Percentiles rank a stretch among this genome's conserved stretches.
These are phyloP conservation scores for Sarocladium kiliense DNA, from an alignment of 2,329 filamentous ascomycete species.

Conservation along the genomic window DNA sequence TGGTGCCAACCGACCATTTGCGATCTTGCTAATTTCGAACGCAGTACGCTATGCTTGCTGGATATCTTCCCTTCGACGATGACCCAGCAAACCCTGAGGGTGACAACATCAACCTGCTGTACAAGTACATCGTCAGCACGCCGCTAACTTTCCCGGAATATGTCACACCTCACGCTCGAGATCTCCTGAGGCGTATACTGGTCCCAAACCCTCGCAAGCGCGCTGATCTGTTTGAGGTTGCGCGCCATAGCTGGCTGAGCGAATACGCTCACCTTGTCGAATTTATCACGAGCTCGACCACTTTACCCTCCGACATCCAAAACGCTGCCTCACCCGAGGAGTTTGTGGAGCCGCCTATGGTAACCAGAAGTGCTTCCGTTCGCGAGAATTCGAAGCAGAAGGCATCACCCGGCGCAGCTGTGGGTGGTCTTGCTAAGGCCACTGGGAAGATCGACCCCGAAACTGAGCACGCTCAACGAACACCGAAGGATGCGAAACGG, in stretches of 20 bases:
- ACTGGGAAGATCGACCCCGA: slow-evolving; percentile 69
- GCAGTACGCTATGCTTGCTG: slow-evolving; percentile 98
- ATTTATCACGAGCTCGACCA: slow-evolving; percentile 94
- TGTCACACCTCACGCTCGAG: slow-evolving; percentile 91
- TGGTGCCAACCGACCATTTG: too few relatives aligned
- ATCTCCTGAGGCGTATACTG: slow-evolving; percentile 85
- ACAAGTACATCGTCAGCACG: slow-evolving; percentile 98
- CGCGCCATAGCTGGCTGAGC: slow-evolving; percentile 94
- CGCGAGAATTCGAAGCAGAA: slow-evolving; percentile 76
- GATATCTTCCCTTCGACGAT: slow-evolving; percentile 96
- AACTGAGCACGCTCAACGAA: slow-evolving; percentile 49
- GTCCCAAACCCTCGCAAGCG: slow-evolving; percentile 93
- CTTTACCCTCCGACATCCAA: slow-evolving; percentile 77
- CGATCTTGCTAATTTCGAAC: slow-evolving; percentile 14
- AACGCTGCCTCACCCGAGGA: slow-evolving; percentile 63
- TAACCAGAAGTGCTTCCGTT: slow-evolving; percentile 87
- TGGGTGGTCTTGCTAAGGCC: slow-evolving; percentile 65
- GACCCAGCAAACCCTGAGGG: slow-evolving; percentile 97
- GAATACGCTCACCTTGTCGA: slow-evolving; percentile 96
- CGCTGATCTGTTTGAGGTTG: slow-evolving; percentile 94
- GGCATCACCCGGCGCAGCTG: slow-evolving; percentile 37
- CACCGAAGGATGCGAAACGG: slow-evolving; percentile 82
- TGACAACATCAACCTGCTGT: slow-evolving; percentile 97
- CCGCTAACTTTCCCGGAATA: slow-evolving; percentile 98
- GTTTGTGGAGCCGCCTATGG: slow-evolving; percentile 49